A percentile compares a stretch with the other conserved stretches of the same genome.
Conservation (phyloP, 2,329 filamentous ascomycete species). For the Aureobasidium sp. region DNA sequence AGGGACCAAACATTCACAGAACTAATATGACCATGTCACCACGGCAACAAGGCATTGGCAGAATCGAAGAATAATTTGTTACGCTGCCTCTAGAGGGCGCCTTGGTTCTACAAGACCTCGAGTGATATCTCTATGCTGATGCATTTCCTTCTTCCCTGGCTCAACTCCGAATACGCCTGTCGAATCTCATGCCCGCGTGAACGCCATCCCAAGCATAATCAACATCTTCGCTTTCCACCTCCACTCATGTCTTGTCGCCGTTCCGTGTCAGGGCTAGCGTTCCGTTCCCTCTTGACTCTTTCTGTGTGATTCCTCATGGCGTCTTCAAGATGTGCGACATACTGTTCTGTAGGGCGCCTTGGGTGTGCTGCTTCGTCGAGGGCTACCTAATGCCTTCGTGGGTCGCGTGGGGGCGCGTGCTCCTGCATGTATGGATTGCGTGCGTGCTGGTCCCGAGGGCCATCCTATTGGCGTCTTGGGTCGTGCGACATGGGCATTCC, state of each 20-base stretch:
- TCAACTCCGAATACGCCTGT: conserved; percentile 5
- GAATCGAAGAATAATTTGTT: neutral
- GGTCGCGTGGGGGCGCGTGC: neutral
- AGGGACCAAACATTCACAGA: neutral
- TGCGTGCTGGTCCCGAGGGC: neutral
- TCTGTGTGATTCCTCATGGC: neutral
- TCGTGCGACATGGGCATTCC: conserved; percentile 10
- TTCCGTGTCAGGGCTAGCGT: neutral
- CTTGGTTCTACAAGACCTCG: neutral
- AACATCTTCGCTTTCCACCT: neutral
- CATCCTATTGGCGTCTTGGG: conserved; percentile 11
- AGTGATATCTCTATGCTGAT: conserved; percentile 3
- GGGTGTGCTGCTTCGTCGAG: neutral
- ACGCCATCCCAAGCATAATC: conserved; percentile 2
- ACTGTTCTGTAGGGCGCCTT: neutral
- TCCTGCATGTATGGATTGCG: neutral
- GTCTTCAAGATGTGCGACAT: neutral
- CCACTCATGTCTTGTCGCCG: neutral
- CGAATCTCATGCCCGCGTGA: neutral
- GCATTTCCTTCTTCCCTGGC: neutral
- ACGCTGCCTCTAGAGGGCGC: neutral
- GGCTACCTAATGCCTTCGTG: neutral
- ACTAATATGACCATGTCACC: neutral
- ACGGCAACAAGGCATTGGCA: neutral
- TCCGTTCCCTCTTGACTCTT: neutral